A percentile compares a stretch with the other conserved stretches of the same genome.
These are phyloP conservation scores for Pontederia crassipes DNA, from an alignment of 176 grass and related monocot genomes.

Conservation along the genomic window DNA sequence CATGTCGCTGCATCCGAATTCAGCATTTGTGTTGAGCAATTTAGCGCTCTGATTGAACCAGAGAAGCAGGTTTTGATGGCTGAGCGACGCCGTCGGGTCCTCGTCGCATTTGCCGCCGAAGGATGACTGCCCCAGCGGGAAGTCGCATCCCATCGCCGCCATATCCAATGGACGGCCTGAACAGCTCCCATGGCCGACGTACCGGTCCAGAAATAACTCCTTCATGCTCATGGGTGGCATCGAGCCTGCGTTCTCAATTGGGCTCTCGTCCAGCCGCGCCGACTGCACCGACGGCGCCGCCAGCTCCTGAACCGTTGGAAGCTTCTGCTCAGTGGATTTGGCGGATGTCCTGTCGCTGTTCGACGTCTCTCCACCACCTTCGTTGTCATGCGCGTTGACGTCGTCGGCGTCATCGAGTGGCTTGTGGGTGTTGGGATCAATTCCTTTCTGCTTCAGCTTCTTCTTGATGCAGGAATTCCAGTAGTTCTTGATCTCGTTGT, in stretches of 20 bases:
- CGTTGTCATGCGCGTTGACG: too few species aligned
- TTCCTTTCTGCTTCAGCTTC: slow-evolving; percentile 18
- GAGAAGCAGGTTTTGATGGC: not conserved
- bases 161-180: not conserved
- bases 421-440: slow-evolving; percentile 17
- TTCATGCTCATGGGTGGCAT: not conserved
- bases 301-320: not conserved
- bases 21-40: not conserved
- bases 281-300: not conserved
- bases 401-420: not conserved
- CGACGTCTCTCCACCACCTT: too few species aligned
- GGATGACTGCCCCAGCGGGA: not conserved
- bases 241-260: not conserved
- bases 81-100: not conserved
- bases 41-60: slow-evolving; percentile 6
- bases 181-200: not conserved
- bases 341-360: too few species aligned
- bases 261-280: not conserved
- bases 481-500: slow-evolving; percentile 22
- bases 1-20: not conserved
- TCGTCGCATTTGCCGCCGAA: not conserved
- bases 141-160: not conserved
- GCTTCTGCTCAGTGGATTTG: not conserved
- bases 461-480: slow-evolving; percentile 29
- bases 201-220: slow-evolving; percentile 5